Percentiles rank a stretch among this genome's conserved stretches.
Conservation (phyloP, 1,139 yeast genomes). For the Kluyveromyces sp. region DNA sequence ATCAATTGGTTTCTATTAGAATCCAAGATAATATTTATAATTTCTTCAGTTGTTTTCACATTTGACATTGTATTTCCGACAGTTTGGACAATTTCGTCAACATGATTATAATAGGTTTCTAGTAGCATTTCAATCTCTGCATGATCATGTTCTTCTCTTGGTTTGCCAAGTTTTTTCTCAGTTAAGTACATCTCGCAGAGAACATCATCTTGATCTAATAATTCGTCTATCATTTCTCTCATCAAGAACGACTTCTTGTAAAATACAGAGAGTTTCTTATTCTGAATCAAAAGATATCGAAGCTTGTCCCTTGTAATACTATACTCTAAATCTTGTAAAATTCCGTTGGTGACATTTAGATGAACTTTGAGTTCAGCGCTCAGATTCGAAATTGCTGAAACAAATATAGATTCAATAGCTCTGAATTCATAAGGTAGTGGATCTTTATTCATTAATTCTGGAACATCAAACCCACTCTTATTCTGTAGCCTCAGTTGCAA, state of each 20-base stretch:
- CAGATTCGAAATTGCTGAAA: slow-evolving; percentile 73
- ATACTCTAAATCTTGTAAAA: slow-evolving; percentile 74
- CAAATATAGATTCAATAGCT: slow-evolving; percentile 81
- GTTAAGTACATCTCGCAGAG: slow-evolving; percentile 61
- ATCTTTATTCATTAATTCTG: slow-evolving; percentile 26
- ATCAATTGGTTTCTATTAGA: slow-evolving; percentile 72
- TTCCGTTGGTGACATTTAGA: slow-evolving; percentile 63
- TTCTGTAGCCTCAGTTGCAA: slow-evolving; percentile 20
- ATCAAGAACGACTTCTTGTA: slow-evolving; percentile 78
- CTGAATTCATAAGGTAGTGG: slow-evolving; percentile 62
- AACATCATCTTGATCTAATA: slow-evolving; percentile 79
- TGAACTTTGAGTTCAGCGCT: slow-evolving; percentile 82
- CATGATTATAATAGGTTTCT: slow-evolving; percentile 68
- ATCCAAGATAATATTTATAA: slow-evolving; percentile 69
- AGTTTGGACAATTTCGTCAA: slow-evolving; percentile 75
- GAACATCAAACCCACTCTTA: slow-evolving; percentile 21
- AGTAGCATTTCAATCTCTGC: slow-evolving; percentile 67
- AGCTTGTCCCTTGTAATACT: slow-evolving; percentile 78
- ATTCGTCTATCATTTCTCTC: slow-evolving; percentile 77
- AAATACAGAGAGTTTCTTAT: slow-evolving; percentile 73
- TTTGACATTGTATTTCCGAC: slow-evolving; percentile 63
- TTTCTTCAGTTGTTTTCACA: slow-evolving; percentile 73
- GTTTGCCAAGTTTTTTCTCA: slow-evolving; percentile 29
- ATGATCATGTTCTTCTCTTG: slow-evolving; percentile 36
- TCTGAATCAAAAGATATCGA: slow-evolving; percentile 69